A percentile compares a stretch with the other conserved stretches of the same genome.
These are phyloP conservation scores for Hymenoscyphus albidus DNA, from an alignment of 2,329 filamentous ascomycete species.

Conservation along the genomic window DNA sequence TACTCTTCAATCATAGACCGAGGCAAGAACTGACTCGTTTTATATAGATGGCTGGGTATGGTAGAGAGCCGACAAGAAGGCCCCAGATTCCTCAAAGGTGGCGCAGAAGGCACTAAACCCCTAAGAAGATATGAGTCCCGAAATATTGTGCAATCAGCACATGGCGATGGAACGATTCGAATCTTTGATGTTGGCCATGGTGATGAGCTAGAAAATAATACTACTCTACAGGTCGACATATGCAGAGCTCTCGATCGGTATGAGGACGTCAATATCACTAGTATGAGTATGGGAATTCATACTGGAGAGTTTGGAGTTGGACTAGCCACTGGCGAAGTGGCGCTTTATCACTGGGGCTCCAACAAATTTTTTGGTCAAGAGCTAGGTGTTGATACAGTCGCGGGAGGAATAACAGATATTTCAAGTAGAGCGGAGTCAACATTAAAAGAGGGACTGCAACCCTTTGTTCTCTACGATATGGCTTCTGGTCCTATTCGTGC, in stretches of 20 bases:
- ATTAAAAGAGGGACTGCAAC: constrained; percentile 77
- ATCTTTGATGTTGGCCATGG: constrained; percentile 90
- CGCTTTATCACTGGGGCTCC: constrained; percentile 82
- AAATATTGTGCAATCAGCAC: constrained; percentile 80
- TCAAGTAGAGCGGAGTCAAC: constrained; percentile 64
- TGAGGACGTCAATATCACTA: constrained; percentile 70
- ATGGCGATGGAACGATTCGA: constrained; percentile 86
- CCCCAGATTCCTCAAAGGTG: constrained; percentile 73
- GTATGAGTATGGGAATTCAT: constrained; percentile 74
- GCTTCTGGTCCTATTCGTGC: constrained; percentile 77
- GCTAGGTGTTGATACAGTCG: constrained; percentile 50
- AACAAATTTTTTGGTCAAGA: constrained; percentile 71
- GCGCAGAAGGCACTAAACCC: constrained; percentile 65
- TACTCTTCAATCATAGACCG: background rate
- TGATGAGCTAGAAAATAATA: constrained; percentile 87
- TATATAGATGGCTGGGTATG: constrained; percentile 74
- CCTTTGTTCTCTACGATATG: constrained; percentile 77
- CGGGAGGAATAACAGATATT: constrained; percentile 72
- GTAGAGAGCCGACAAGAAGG: constrained; percentile 78
- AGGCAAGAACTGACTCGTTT: background rate
- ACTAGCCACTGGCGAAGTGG: constrained; percentile 75
- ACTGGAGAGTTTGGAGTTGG: constrained; percentile 85
- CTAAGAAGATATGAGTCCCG: constrained; percentile 76
- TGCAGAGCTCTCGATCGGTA: constrained; percentile 76
- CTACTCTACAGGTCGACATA: constrained; percentile 79